Evolutionary conservation across 169 alveolate genomes (phyloP).

Genomic region (Eimeria brunetti): DNA sequence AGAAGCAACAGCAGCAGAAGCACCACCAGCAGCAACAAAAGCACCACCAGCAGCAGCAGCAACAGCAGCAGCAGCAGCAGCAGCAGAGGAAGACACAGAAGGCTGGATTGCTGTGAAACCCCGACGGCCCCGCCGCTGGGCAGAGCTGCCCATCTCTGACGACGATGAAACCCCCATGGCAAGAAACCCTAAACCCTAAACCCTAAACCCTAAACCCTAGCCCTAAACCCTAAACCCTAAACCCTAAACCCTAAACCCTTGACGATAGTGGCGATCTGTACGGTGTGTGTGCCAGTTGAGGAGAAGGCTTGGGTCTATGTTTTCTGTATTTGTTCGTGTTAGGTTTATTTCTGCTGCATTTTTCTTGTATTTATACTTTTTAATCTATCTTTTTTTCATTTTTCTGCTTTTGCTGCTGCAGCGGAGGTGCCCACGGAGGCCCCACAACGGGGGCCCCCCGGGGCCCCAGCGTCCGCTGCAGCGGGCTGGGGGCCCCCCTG

Average conservation of each 20-base stretch:
- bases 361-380: not conserved
- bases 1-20: conserved; percentile 9
- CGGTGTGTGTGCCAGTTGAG: too few relatives aligned
- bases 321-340: too few relatives aligned
- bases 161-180: conserved; percentile 14
- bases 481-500: conserved; percentile 26
- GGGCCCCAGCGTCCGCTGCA: conserved; percentile 29
- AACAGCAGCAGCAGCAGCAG: conserved; percentile 41
- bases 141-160: conserved; percentile 12
- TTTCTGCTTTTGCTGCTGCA: conserved; percentile 33
- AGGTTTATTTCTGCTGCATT: not conserved
- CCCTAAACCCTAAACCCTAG: not conserved
- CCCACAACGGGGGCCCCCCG: not conserved
- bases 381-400: too few relatives aligned
- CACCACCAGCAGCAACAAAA: conserved; percentile 10
- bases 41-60: conserved; percentile 21
- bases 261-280: too few relatives aligned
- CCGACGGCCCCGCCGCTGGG: conserved; percentile 71
- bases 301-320: too few relatives aligned
- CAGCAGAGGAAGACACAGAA: conserved; percentile 51
- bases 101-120: conserved; percentile 66
- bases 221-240: too few relatives aligned
- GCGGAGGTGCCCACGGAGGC: conserved; percentile 33
- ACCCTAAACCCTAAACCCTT: not conserved
- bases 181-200: conserved; percentile 7